Conservation (phyloP, 2,329 filamentous ascomycete species). For the Leptographium procerum region DNA sequence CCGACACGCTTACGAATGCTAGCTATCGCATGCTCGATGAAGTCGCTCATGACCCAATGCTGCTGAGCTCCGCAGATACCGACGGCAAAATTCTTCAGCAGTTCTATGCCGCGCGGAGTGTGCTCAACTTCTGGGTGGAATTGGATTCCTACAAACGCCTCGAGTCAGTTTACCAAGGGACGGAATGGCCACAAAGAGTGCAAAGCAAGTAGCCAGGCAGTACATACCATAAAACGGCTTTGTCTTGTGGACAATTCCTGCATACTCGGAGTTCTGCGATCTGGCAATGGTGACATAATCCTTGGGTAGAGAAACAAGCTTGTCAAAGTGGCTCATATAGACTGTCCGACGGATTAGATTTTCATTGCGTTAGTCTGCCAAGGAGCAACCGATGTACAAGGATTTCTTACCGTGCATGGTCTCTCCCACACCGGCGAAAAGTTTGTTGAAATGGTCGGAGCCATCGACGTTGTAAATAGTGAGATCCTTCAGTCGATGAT, state of each 20-base stretch:
- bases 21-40: slow-evolving; percentile 67
- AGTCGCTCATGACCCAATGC: slow-evolving; percentile 80
- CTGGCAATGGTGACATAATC: slow-evolving; percentile 61
- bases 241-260: slow-evolving; percentile 60
- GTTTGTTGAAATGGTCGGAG: slow-evolving; percentile 53
- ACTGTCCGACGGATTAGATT: slow-evolving; percentile 23
- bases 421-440: slow-evolving; percentile 68
- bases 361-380: not conserved
- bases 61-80: slow-evolving; percentile 66
- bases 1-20: slow-evolving; percentile 77
- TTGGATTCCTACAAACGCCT: slow-evolving; percentile 46
- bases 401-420: slow-evolving; percentile 37
- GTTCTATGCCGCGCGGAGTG: slow-evolving; percentile 54
- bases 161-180: slow-evolving; percentile 7
- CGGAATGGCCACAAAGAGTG: not conserved
- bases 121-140: slow-evolving; percentile 71
- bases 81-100: slow-evolving; percentile 76
- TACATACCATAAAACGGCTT: slow-evolving; percentile 54
- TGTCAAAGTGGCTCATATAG: slow-evolving; percentile 70
- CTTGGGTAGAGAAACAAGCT: slow-evolving; percentile 43
- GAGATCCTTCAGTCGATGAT: slow-evolving; percentile 62
- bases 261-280: slow-evolving; percentile 64
- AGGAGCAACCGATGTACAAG: not conserved
- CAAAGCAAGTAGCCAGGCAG: not conserved
- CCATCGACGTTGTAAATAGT: slow-evolving; percentile 45